phyloP scores from a whole-genome alignment of 495 filamentous ascomycete genomes.

The Penicillium ochrochloron region DNA sequence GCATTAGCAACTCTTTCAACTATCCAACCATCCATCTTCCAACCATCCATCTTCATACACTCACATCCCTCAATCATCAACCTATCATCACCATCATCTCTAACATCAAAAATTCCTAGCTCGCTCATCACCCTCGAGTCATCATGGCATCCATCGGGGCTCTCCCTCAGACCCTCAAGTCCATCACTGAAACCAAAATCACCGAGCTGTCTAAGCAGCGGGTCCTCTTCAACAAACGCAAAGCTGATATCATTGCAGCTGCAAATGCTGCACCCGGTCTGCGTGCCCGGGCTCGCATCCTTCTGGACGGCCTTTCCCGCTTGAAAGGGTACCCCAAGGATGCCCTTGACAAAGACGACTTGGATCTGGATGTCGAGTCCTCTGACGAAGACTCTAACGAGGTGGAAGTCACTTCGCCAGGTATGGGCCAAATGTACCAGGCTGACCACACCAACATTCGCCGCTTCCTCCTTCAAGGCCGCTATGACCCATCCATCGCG shows the following conservation, averaged over 20 bases:
- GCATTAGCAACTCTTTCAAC: neutral
- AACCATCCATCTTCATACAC: neutral
- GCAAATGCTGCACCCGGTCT: slow-evolving; percentile 34
- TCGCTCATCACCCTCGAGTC: neutral
- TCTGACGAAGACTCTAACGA: slow-evolving; percentile 19
- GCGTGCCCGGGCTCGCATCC: slow-evolving; percentile 34
- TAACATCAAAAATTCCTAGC: neutral
- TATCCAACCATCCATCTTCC: neutral
- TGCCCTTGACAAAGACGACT: slow-evolving; percentile 42
- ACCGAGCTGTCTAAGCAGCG: slow-evolving; percentile 64
- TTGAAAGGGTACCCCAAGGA: slow-evolving; percentile 44
- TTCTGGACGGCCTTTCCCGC: slow-evolving; percentile 46
- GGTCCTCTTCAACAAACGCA: slow-evolving; percentile 51
- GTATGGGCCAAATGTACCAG: slow-evolving; percentile 26
- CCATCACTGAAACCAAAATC: slow-evolving; percentile 69
- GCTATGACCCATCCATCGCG: slow-evolving; percentile 61
- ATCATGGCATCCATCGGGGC: slow-evolving; percentile 39
- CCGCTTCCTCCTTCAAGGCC: slow-evolving; percentile 60
- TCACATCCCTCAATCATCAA: neutral
- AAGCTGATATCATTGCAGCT: slow-evolving; percentile 37
- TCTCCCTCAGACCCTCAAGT: slow-evolving; percentile 65
- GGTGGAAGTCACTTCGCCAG: slow-evolving; percentile 18
- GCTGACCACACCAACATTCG: slow-evolving; percentile 44
- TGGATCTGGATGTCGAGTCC: slow-evolving; percentile 35
- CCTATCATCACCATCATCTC: neutral